Percentiles rank a stretch among this genome's conserved stretches.
Conservation (phyloP, 1,139 yeast genomes). For the Lodderomyces orthopsilosis region DNA sequence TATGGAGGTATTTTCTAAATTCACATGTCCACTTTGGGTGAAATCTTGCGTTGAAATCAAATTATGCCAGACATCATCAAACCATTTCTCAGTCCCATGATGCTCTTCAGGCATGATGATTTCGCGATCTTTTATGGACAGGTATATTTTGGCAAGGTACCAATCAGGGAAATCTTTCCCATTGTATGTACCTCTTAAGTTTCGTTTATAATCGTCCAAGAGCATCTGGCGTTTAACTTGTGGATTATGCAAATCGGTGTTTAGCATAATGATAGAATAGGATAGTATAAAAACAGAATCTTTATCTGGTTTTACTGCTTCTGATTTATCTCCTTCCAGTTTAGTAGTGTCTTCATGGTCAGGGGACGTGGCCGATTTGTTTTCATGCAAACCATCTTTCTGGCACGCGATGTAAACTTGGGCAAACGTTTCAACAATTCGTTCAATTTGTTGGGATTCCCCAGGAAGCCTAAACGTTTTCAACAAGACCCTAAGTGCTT, state of each 20-base stretch:
- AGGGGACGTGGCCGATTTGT: not conserved
- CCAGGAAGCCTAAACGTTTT: conserved; percentile 93
- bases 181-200: conserved; percentile 76
- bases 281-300: conserved; percentile 73
- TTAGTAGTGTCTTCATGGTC: conserved; percentile 19
- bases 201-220: conserved; percentile 73
- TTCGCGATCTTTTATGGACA: conserved; percentile 79
- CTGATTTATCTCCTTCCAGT: conserved; percentile 21
- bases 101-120: conserved; percentile 98
- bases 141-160: conserved; percentile 79
- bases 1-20: conserved; percentile 19
- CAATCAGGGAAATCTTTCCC: conserved; percentile 79
- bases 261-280: conserved; percentile 72
- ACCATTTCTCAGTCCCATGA: conserved; percentile 81
- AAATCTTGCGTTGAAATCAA: conserved; percentile 53
- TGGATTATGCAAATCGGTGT: conserved; percentile 77
- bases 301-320: conserved; percentile 61
- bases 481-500: conserved; percentile 79
- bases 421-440: conserved; percentile 85
- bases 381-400: conserved; percentile 4
- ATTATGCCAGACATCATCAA: conserved; percentile 92
- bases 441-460: conserved; percentile 93
- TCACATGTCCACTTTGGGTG: conserved; percentile 17
- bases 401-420: conserved; percentile 59
- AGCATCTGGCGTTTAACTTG: conserved; percentile 86